Percentiles rank a stretch among this genome's conserved stretches.
Conservation (phyloP, 2,329 filamentous ascomycete genomes). For the Alternaria sp. region DNA sequence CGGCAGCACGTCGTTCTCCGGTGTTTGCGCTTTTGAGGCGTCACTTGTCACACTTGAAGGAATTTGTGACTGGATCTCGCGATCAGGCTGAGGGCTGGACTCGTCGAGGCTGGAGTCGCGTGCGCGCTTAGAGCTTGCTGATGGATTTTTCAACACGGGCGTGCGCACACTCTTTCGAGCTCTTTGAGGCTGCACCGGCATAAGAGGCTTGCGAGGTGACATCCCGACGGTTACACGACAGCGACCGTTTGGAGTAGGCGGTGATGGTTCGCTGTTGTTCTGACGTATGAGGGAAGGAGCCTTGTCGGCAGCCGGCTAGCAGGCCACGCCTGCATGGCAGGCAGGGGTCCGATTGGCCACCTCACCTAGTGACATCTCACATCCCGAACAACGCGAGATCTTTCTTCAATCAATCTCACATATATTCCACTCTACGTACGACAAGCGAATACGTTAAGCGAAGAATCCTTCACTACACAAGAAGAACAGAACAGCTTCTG, state of each 20-base stretch:
- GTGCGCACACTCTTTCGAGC: conserved; percentile 4
- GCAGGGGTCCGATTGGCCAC: conserved; percentile 5
- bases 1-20: neutral
- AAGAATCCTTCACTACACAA: neutral
- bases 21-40: neutral
- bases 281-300: neutral
- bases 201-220: neutral
- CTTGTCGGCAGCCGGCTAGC: conserved; percentile 6
- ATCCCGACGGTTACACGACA: neutral
- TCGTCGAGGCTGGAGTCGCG: neutral
- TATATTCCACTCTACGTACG: neutral
- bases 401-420: neutral
- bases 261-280: neutral
- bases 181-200: neutral
- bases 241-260: neutral
- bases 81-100: neutral
- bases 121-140: neutral
- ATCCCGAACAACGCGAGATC: neutral
- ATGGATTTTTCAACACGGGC: conserved; percentile 7
- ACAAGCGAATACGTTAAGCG: neutral
- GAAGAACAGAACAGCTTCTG: neutral
- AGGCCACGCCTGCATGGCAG: neutral
- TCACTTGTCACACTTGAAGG: neutral
- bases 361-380: neutral
- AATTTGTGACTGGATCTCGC: neutral